phyloP scores from a whole-genome alignment of 1,139 yeast genomes.

The Scheffersomyces lignicola region DNA sequence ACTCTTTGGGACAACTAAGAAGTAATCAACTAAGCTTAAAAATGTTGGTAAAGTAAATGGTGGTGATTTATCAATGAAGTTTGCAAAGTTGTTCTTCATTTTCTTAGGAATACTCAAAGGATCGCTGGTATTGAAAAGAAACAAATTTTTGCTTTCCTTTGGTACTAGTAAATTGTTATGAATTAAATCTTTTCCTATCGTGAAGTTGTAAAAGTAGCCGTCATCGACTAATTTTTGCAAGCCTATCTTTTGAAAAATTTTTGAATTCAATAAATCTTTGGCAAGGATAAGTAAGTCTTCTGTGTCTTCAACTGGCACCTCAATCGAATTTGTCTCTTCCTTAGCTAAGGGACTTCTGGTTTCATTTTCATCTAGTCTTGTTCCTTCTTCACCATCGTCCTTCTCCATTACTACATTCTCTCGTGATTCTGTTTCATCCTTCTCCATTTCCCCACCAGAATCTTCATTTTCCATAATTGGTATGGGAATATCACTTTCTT shows the following conservation, averaged over 20 bases:
- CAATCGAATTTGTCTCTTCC: not conserved
- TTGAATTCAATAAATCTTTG: conserved; percentile 19
- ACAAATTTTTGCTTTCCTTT: conserved; percentile 28
- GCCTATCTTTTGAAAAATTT: conserved; percentile 21
- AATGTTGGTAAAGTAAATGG: conserved; percentile 38
- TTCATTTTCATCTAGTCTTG: conserved; percentile 1
- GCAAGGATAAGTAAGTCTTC: conserved; percentile 25
- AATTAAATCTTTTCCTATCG: conserved; percentile 10
- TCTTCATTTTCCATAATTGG: too few relatives aligned
- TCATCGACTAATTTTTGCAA: conserved; percentile 17
- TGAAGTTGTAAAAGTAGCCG: conserved; percentile 3
- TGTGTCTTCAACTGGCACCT: conserved; percentile 7
- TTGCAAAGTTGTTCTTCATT: conserved; percentile 17
- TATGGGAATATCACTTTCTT: not conserved
- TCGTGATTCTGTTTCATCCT: not conserved
- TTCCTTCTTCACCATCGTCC: conserved; percentile 2
- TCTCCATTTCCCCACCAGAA: not conserved
- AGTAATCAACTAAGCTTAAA: conserved; percentile 30
- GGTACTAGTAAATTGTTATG: conserved; percentile 19
- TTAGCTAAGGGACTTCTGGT: not conserved
- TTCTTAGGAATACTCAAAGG: conserved; percentile 15
- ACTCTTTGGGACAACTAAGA: conserved; percentile 30
- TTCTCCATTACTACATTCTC: not conserved
- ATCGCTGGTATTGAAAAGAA: conserved; percentile 33
- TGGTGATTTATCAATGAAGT: conserved; percentile 22